Evolutionary conservation across 2,329 filamentous ascomycete genomes (phyloP).

Genomic region (Fusarium decemcellulare): DNA sequence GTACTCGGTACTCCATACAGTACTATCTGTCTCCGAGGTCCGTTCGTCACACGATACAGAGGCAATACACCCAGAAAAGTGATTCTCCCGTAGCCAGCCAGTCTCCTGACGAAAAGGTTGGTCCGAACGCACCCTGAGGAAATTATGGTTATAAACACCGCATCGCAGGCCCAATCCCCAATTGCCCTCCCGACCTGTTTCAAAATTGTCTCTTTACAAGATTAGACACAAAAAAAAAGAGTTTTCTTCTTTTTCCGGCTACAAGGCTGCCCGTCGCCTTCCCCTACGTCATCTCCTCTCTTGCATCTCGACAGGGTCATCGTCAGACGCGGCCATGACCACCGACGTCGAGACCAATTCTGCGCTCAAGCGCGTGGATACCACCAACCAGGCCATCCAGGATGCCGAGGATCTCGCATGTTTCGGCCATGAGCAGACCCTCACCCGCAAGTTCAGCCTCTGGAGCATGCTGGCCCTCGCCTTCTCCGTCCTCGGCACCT

Average conservation of each 20-base stretch:
- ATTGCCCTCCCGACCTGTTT: not conserved
- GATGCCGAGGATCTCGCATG: conserved; percentile 58
- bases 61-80: not conserved
- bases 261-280: conserved; percentile 43
- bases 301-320: conserved; percentile 35
- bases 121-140: conserved; percentile 25
- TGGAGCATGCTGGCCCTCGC: conserved; percentile 71
- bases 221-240: not conserved
- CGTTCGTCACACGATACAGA: conserved; percentile 26
- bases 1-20: conserved; percentile 19
- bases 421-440: conserved; percentile 57
- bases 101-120: conserved; percentile 19
- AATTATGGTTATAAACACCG: conserved; percentile 35
- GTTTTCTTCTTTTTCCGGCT: not conserved
- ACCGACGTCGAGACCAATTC: conserved; percentile 43
- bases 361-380: conserved; percentile 41
- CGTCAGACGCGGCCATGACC: conserved; percentile 44
- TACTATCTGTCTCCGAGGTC: conserved; percentile 25
- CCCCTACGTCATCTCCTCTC: conserved; percentile 20
- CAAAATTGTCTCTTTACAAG: not conserved
- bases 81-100: not conserved
- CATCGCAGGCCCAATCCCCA: conserved; percentile 4
- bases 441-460: conserved; percentile 64
- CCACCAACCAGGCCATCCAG: conserved; percentile 47
- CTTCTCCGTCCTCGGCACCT: conserved; percentile 71